These are phyloP conservation scores for Castanea crenata DNA, from an alignment of 306 rosid species.

Conservation along the genomic window DNA sequence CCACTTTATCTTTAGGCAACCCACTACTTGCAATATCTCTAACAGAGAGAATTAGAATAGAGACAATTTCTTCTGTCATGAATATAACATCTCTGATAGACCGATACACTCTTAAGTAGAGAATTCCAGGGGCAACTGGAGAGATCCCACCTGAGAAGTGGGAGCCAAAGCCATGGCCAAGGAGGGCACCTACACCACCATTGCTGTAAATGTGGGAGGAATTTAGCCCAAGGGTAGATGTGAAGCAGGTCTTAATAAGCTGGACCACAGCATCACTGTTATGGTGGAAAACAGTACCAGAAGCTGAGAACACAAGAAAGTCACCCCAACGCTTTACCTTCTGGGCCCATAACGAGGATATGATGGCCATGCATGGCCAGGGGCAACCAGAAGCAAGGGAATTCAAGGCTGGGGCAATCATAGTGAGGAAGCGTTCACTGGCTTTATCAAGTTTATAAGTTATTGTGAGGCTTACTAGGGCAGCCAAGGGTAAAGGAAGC, in stretches of 20 bases:
- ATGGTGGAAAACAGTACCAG: conserved; percentile 81
- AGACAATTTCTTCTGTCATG: conserved; percentile 69
- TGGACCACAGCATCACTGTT: conserved; percentile 86
- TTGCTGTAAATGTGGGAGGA: conserved; percentile 39
- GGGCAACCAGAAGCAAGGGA: conserved; percentile 80
- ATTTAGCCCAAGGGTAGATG: conserved; percentile 75
- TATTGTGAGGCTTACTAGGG: conserved; percentile 73
- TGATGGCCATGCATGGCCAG: conserved; percentile 86
- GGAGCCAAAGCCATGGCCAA: conserved; percentile 73
- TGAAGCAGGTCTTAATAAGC: conserved; percentile 85
- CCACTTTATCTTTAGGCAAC: conserved; percentile 45
- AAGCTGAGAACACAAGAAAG: conserved; percentile 67
- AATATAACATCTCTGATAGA: conserved; percentile 65
- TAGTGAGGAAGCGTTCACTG: conserved; percentile 53
- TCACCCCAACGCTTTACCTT: conserved; percentile 88
- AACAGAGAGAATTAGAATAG: conserved; percentile 70
- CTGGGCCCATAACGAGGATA: conserved; percentile 79
- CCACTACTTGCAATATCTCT: conserved; percentile 66
- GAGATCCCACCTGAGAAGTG: conserved; percentile 60
- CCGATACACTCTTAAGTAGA: conserved; percentile 72
- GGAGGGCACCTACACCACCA: conserved; percentile 80
- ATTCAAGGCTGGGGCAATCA: conserved; percentile 65
- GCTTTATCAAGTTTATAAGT: conserved; percentile 80
- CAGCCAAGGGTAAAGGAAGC: conserved; percentile 98
- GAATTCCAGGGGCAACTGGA: conserved; percentile 92